Percentiles rank a stretch among this genome's conserved stretches.
Conservation (phyloP, 2,329 filamentous ascomycete genomes). For the Metarhizium rileyi region DNA sequence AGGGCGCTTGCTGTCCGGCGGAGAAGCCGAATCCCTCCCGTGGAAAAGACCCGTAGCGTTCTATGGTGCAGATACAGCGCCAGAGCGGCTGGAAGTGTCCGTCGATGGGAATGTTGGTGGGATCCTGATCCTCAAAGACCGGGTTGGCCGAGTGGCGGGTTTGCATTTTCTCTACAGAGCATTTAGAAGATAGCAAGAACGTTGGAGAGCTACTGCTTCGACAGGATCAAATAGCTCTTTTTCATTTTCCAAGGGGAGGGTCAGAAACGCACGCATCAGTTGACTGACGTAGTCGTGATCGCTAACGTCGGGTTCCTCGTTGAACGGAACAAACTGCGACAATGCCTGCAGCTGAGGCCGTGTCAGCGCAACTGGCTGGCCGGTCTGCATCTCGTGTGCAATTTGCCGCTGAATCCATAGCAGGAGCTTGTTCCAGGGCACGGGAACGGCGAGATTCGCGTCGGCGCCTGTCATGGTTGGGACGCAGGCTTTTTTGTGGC, state of each 20-base stretch:
- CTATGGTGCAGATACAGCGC: slow-evolving; percentile 17
- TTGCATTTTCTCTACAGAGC: slow-evolving; percentile 12
- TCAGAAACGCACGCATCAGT: slow-evolving; percentile 16
- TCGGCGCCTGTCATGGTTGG: slow-evolving; percentile 1
- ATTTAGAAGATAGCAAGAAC: not conserved
- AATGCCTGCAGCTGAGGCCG: slow-evolving; percentile 30
- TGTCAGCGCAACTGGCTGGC: slow-evolving; percentile 26
- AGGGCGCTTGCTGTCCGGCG: slow-evolving; percentile 17
- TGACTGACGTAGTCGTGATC: slow-evolving; percentile 19
- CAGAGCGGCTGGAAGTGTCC: slow-evolving; percentile 15
- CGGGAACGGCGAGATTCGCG: slow-evolving; percentile 1
- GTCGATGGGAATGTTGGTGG: slow-evolving; percentile 13
- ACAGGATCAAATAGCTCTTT: too few species aligned
- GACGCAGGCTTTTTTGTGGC: not conserved
- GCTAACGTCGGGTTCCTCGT: slow-evolving; percentile 18
- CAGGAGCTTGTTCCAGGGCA: slow-evolving; percentile 26
- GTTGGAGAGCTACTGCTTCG: too few species aligned
- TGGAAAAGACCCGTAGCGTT: slow-evolving; percentile 15
- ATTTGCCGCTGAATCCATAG: slow-evolving; percentile 32
- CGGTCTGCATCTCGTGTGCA: slow-evolving; percentile 19
- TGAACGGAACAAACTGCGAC: slow-evolving; percentile 25
- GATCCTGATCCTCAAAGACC: slow-evolving; percentile 9
- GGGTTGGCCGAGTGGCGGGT: slow-evolving; percentile 4
- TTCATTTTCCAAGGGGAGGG: too few species aligned
- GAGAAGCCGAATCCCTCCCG: slow-evolving; percentile 25